These are phyloP conservation scores for Camellia japonica DNA, from an alignment of 148 eudicot genomes.

Conservation along the genomic window DNA sequence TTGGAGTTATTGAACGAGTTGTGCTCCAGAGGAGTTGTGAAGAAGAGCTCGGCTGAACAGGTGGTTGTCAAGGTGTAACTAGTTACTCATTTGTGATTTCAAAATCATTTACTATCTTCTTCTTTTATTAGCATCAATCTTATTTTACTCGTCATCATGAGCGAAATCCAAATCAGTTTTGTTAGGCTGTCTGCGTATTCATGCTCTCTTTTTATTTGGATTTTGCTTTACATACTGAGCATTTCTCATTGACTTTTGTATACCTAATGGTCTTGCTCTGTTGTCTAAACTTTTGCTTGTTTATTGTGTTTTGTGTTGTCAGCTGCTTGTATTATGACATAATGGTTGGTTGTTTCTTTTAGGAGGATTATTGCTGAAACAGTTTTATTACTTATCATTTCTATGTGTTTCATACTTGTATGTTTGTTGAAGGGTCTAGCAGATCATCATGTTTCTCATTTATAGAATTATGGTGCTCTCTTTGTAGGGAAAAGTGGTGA, in stretches of 20 bases:
- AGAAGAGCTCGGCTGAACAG: conserved; percentile 50
- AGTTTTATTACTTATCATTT: no score
- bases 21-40: conserved; percentile 51
- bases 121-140: background rate
- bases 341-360: background rate
- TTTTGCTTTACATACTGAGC: background rate
- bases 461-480: no score
- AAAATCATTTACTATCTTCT: background rate
- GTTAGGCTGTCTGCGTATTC: background rate
- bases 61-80: conserved; percentile 43
- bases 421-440: no score
- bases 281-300: no score
- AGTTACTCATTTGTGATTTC: background rate
- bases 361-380: background rate
- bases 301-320: no score
- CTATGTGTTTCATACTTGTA: no score
- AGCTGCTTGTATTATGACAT: background rate
- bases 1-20: conserved; percentile 45
- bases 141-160: background rate
- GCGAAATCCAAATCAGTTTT: conserved; percentile 6
- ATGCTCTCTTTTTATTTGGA: background rate
- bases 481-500: no score
- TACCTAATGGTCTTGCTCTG: background rate
- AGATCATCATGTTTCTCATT: no score
- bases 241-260: background rate